Base-by-base conservation (phyloP, 805 yeast genomes). In the Wickerhamia fluorescens region DNA sequence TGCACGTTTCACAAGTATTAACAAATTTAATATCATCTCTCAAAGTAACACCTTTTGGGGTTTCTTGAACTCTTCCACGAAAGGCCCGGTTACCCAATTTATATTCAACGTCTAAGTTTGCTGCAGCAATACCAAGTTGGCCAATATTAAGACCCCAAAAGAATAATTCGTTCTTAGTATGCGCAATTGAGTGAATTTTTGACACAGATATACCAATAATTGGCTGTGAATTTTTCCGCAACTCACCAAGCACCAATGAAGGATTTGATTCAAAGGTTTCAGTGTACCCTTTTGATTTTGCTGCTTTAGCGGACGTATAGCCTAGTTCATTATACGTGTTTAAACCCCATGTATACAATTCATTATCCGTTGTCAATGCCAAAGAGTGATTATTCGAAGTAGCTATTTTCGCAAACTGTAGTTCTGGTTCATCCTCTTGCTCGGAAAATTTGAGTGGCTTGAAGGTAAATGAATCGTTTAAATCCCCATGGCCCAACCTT, bases 111-210 rank as follows among this genome's bases (percentile, higher is more conserved):
- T 37, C 25, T 5, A 38, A 30, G 3, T 27, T 23, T 9, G 27
- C 34, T 5, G 45, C 26, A 9, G 59, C 42, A 28, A 71, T 58
- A 3, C 89, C 89, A 77, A 85, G 73, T 49, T 85, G 95, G 0
- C 95, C 95, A 20, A 74, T 56, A 45, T 85, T 82, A 20, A 78
- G 54, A 2, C 95, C 95, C 94, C 95, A 85, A 21, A 73, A 51
- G 35, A 57, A 71, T 2, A 80, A 38, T 7, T 68, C 71, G 24
- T 57, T 48, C 5, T 56, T 58, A 0, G 76, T 57, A 36, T 64
- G 78, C 0, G 72, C 82, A 12, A 77, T 65, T 4, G 89, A 74
- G 47, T 84, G 94, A 8, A 78, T 64, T 26, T 68, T 74, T 3
- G 94, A 82, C 12, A 81, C 76, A 1, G 77, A 60, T 14, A 74